Evolutionary conservation across 495 filamentous ascomycete species (phyloP).

Genomic region (Penicillium antarcticum): DNA sequence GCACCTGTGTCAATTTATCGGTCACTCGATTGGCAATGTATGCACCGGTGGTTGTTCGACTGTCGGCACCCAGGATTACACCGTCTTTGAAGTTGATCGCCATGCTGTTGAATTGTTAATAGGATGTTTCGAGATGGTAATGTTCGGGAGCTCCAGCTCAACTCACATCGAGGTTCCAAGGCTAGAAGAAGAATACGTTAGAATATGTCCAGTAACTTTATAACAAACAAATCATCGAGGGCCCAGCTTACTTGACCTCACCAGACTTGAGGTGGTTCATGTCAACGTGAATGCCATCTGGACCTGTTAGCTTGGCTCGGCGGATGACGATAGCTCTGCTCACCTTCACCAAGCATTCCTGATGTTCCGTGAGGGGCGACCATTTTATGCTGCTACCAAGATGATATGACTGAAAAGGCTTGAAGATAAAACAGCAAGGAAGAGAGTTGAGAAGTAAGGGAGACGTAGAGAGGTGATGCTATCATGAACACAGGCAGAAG

Average conservation of each 20-base stretch:
- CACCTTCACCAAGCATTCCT: conserved; percentile 72
- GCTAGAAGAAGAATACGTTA: conserved; percentile 46
- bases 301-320: conserved; percentile 20
- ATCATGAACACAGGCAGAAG: conserved; percentile 35
- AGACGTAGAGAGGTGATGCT: conserved; percentile 15
- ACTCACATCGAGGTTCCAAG: conserved; percentile 97
- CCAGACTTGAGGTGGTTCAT: conserved; percentile 94
- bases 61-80: conserved; percentile 94
- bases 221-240: not conserved
- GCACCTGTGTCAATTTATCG: conserved; percentile 97
- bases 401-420: not conserved
- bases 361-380: conserved; percentile 51
- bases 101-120: conserved; percentile 39
- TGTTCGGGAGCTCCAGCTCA: conserved; percentile 15
- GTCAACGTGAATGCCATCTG: conserved; percentile 98
- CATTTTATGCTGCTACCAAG: conserved; percentile 25
- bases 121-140: conserved; percentile 8
- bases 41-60: conserved; percentile 95
- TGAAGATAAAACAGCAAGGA: conserved; percentile 4
- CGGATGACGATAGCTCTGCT: conserved; percentile 26
- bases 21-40: conserved; percentile 99
- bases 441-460: conserved; percentile 12
- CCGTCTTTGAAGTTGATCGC: conserved; percentile 96
- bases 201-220: conserved; percentile 8
- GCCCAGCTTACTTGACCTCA: conserved; percentile 74